Percentiles rank a stretch among this genome's conserved stretches.
Evolutionary conservation across 768 basidiomycete species (phyloP).

Genomic region (Suillus tomentosus): DNA sequence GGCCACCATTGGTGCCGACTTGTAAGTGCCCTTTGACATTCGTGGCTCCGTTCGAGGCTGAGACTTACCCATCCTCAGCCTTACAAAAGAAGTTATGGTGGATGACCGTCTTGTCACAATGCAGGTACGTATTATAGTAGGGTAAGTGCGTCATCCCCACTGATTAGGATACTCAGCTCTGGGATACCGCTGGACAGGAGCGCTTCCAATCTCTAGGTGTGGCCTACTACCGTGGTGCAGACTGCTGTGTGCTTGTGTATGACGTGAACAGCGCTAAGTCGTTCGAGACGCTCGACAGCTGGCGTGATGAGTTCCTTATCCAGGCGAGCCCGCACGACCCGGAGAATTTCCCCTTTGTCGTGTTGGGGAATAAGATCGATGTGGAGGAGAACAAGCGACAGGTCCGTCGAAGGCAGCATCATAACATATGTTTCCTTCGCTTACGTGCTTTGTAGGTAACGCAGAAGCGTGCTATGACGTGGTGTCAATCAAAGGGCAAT

Average conservation of each 20-base stretch:
- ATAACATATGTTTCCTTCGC: neutral
- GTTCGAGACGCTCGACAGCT: constrained; percentile 97
- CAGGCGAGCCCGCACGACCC: constrained; percentile 98
- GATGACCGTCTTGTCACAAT: constrained; percentile 98
- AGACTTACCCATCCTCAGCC: constrained; percentile 45
- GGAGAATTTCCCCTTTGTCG: constrained; percentile 99
- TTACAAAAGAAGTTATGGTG: constrained; percentile 99
- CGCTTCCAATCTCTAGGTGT: constrained; percentile 99
- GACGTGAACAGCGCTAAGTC: constrained; percentile 99
- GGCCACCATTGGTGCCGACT: constrained; percentile 97
- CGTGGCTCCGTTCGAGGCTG: constrained; percentile 16
- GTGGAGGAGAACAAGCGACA: constrained; percentile 98
- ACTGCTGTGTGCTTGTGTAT: constrained; percentile 98
- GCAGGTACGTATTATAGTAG: constrained; percentile 64
- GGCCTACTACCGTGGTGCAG: constrained; percentile 98
- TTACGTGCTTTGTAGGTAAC: constrained; percentile 64
- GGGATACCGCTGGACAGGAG: constrained; percentile 99
- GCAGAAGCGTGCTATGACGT: constrained; percentile 99
- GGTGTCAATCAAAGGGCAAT: constrained; percentile 99
- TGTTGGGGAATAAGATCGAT: constrained; percentile 99
- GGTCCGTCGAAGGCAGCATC: constrained; percentile 45
- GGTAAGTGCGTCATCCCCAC: constrained; percentile 11
- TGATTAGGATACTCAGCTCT: constrained; percentile 59
- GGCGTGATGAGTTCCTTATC: constrained; percentile 99
- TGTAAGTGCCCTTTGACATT: constrained; percentile 54